Conservation (phyloP, 192 early-diverging fungal species). For the Backusella westeae region DNA sequence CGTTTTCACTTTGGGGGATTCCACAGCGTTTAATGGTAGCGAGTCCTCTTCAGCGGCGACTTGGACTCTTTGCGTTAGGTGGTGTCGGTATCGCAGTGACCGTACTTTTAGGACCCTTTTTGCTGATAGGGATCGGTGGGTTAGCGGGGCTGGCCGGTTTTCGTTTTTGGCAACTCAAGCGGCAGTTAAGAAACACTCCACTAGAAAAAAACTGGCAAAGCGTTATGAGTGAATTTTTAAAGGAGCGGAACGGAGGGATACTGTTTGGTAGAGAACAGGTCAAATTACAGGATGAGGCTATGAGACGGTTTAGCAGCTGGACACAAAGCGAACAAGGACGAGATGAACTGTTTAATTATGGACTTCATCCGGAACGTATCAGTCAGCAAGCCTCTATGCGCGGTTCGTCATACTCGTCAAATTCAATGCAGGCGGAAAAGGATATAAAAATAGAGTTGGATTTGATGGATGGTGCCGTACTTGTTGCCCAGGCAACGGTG, state of each 20-base stretch:
- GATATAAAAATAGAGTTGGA: conserved; percentile 10
- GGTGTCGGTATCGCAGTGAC: neutral
- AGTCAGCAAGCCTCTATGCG: neutral
- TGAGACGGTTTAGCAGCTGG: neutral
- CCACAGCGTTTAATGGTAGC: neutral
- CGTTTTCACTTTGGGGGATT: conserved; percentile 3
- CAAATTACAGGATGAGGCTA: neutral
- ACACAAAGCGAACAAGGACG: neutral
- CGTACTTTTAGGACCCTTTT: neutral
- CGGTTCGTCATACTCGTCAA: neutral
- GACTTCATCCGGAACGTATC: neutral
- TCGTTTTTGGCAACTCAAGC: neutral
- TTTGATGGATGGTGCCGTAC: neutral
- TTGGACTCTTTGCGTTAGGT: neutral
- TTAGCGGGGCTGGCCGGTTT: neutral
- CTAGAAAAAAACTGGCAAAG: neutral
- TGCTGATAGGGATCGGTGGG: neutral
- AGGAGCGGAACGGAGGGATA: neutral
- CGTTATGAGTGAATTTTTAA: neutral
- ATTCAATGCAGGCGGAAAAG: neutral
- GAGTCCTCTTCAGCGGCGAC: neutral
- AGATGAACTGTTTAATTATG: conserved; percentile 1
- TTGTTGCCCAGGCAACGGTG: neutral
- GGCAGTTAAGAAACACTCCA: neutral
- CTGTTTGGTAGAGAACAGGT: conserved; percentile 1